Evolutionary conservation across 495 filamentous ascomycete species (phyloP).

Genomic region (Neurospora intermedia): DNA sequence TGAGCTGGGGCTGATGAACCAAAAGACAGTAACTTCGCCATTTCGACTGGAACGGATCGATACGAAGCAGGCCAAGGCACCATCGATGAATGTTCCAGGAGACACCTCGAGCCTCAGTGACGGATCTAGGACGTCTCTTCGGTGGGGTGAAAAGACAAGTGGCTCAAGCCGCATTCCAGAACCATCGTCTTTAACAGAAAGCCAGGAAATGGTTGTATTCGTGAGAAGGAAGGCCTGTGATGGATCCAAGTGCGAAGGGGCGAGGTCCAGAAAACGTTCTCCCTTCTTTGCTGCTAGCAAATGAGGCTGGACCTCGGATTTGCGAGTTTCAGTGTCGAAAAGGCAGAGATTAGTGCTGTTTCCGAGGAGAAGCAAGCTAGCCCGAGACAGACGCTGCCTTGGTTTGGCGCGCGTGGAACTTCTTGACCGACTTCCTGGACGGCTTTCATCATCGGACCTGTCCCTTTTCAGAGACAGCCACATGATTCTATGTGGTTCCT

Average conservation of each 20-base stretch:
- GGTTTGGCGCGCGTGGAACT: not conserved
- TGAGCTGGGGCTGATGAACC: slow-evolving; percentile 16
- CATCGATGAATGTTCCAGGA: slow-evolving; percentile 9
- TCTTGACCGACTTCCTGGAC: not conserved
- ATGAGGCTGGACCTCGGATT: not conserved
- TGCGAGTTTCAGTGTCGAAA: slow-evolving; percentile 8
- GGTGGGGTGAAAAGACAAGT: slow-evolving; percentile 36
- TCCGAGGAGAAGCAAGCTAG: slow-evolving; percentile 11
- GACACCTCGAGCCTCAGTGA: slow-evolving; percentile 28
- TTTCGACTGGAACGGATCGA: slow-evolving; percentile 15
- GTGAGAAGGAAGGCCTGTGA: slow-evolving; percentile 49
- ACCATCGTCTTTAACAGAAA: slow-evolving; percentile 7
- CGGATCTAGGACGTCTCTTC: slow-evolving; percentile 25
- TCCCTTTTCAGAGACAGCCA: slow-evolving; percentile 7
- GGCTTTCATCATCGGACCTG: not conserved
- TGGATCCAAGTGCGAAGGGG: slow-evolving; percentile 31
- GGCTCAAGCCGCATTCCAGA: slow-evolving; percentile 11
- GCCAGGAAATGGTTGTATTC: slow-evolving; percentile 28
- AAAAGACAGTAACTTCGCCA: slow-evolving; percentile 15
- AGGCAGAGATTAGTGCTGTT: slow-evolving; percentile 10
- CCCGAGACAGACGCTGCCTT: not conserved
- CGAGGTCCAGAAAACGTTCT: slow-evolving; percentile 44
- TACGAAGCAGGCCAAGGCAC: slow-evolving; percentile 15
- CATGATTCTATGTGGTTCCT: slow-evolving; percentile 10
- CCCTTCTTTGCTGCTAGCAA: slow-evolving; percentile 3